A percentile compares a stretch with the other conserved stretches of the same genome.
Conservation (phyloP, 192 early-diverging fungal genomes). For the Lobosporangium transversale region DNA sequence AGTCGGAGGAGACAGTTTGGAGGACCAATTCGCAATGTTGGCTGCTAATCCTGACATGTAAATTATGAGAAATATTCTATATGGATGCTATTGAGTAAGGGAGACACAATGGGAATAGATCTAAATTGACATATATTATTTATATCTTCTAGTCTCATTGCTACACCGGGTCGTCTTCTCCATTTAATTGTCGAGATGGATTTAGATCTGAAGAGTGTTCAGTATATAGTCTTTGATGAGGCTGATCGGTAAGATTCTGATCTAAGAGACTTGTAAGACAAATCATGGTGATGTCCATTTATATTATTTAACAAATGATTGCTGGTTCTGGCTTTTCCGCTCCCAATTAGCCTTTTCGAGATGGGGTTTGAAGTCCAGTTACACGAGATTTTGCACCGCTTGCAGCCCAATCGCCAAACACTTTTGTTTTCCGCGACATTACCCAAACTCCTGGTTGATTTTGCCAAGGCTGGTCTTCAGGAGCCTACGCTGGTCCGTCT, state of each 20-base stretch:
- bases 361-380: conserved; percentile 97
- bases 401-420: conserved; percentile 90
- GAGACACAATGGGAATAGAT: not conserved
- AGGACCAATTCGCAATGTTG: conserved; percentile 96
- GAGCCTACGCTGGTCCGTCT: conserved; percentile 93
- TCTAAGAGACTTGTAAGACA: not conserved
- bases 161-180: conserved; percentile 85
- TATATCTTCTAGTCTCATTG: conserved; percentile 62
- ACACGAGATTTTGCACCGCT: conserved; percentile 86
- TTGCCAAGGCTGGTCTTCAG: conserved; percentile 95
- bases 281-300: too few species aligned
- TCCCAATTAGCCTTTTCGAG: conserved; percentile 94
- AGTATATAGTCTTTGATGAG: conserved; percentile 98
- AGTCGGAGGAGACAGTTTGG: conserved; percentile 96
- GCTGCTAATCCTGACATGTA: conserved; percentile 95
- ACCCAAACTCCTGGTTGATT: conserved; percentile 92
- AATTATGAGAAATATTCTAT: conserved; percentile 2
- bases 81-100: not conserved
- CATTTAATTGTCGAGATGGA: conserved; percentile 93
- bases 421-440: conserved; percentile 96
- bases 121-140: not conserved
- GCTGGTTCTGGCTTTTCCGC: too few species aligned
- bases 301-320: too few species aligned
- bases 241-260: conserved; percentile 81
- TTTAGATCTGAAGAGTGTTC: conserved; percentile 85